Evolutionary conservation across 345 rosid species (phyloP), one percentile per base, ranked within the genome.

Genomic region (Lumnitzera littorea): DNA sequence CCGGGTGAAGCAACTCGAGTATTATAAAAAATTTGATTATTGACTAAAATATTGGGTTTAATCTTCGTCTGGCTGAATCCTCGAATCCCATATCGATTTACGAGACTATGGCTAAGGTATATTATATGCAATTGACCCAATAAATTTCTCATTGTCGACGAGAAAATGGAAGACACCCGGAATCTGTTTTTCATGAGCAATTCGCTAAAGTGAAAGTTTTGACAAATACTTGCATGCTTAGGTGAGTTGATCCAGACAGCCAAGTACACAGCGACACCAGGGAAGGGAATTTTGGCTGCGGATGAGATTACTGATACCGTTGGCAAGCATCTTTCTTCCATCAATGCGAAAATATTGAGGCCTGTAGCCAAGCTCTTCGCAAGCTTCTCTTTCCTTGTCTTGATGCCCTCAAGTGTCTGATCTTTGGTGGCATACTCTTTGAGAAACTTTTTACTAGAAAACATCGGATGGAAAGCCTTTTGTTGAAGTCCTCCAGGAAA

Each of bases 281-380:
- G 96, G 57, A 92, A 89, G 66, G 98, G 96, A 6, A 92, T 92
- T 54, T 65, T 92, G 72, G 98, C 98, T 0, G 98, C 98, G 4
- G 97, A 92, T 24, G 96, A 89, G 83, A 92, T 96, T 80, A 92
- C 96, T 0, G 97, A 97, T 64, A 92, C 98, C 71, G 87, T 92
- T 0, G 97, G 98, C 49, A 92, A 89, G 84, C 91, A 97, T 56
- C 80, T 92, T 14, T 62, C 97, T 15, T 70, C 97, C 82, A 89
- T 92, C 67, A 89, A 81, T 51, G 91, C 2, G 98, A 92, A 77
- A 92, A 92, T 69, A 76, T 85, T 3, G 98, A 87, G 72, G 80
- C 97, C 56, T 89, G 87, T 74, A 94, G 98, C 59, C 97, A 92
- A 76, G 83, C 96, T 49, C 91, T 89, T 5, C 90, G 97, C 6